A percentile compares a stretch with the other conserved stretches of the same genome.
Conservation (phyloP, 495 filamentous ascomycete genomes). For the Hypoxylon intermedium region DNA sequence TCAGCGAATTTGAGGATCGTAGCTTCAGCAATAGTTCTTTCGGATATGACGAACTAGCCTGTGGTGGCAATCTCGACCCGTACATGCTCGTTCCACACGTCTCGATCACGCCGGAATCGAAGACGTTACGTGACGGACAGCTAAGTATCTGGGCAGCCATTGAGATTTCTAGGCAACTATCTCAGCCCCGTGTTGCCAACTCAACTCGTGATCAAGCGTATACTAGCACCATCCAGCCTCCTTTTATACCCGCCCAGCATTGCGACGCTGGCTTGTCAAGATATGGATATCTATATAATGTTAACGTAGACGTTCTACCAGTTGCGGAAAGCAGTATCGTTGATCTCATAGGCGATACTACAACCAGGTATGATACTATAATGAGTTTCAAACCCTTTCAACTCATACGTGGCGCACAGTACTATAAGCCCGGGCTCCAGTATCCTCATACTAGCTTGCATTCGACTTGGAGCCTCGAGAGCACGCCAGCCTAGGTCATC, state of each 20-base stretch:
- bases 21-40: constrained; percentile 16
- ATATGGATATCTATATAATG: constrained; percentile 54
- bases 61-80: constrained; percentile 34
- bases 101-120: constrained; percentile 59
- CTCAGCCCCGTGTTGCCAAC: constrained; percentile 17
- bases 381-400: not conserved
- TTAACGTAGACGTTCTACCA: constrained; percentile 48
- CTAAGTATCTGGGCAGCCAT: constrained; percentile 55
- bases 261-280: constrained; percentile 21
- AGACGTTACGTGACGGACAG: constrained; percentile 46
- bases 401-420: constrained; percentile 26
- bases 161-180: constrained; percentile 51
- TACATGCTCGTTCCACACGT: constrained; percentile 51
- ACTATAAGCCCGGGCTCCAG: constrained; percentile 48
- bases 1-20: constrained; percentile 6
- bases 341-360: constrained; percentile 46
- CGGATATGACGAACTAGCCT: constrained; percentile 5
- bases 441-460: constrained; percentile 49
- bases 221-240: constrained; percentile 2
- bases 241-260: constrained; percentile 15
- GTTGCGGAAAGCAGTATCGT: constrained; percentile 41
- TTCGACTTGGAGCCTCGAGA: constrained; percentile 35
- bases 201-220: not conserved
- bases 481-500: constrained; percentile 21
- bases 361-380: constrained; percentile 9